Evolutionary conservation across 1,284 basidiomycete genomes (phyloP), one percentile per base, ranked within the genome.

Genomic region (Fomitiporia mediterranea): DNA sequence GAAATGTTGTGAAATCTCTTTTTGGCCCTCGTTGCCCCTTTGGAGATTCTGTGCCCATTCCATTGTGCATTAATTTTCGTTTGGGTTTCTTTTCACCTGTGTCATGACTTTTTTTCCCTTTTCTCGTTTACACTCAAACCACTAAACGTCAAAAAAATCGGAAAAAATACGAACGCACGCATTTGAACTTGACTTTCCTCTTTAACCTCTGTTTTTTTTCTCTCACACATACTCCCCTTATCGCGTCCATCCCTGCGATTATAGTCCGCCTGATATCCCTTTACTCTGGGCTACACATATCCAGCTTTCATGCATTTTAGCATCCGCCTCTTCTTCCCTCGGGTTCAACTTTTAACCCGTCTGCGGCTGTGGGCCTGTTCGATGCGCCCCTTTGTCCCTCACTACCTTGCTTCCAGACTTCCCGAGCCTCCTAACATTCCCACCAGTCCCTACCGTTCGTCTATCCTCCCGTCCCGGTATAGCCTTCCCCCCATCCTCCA

Each of bases 141-240:
- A 40, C 50, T 37, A 58, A 58, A 58, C 30, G 52, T 46, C 48
- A 32, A 58, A 44, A 58, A 58, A 58, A 58, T 53, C 39, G 34
- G 51, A 55, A 58, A 58, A 51, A 38, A 51, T 6, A 50, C 46
- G 38, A 56, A 56, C 44, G 25, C 42, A 46, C 35, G 30, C 25
- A 39, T 39, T 7, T 9, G 38, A 34, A 34, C 15, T 17, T 7
- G 34, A 30, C 13, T 55, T 55, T 27, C 35, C 28, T 34, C 30
- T 32, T 46, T 25, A 9, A 11, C 21, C 5, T 27, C 13, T 46
- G 2, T 48, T 34, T 52, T 46, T 21, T 9, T 4, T 30, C 7
- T 30, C 28, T 35, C 43, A n/a, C 27, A 30, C 28, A 19, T 27
- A 19, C 32, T 38, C 25, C 48, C 28, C 27, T 8, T 25, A 11